A percentile compares a stretch with the other conserved stretches of the same genome.
Conservation (phyloP, 805 yeast genomes). For the Suhomyces canberraensis region DNA sequence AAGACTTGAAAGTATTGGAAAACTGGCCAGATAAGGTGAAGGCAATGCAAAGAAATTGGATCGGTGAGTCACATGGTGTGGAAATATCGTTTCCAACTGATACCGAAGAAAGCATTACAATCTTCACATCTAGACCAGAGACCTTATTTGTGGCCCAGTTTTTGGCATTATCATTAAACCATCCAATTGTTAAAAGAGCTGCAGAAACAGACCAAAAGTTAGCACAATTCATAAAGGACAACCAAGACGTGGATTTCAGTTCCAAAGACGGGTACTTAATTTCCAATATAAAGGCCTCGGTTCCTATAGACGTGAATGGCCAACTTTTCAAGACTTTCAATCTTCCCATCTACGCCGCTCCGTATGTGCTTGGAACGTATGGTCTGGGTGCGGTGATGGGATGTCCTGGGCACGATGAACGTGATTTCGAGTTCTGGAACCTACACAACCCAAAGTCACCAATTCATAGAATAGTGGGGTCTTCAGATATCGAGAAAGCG, state of each 20-base stretch:
- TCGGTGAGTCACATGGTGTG: slow-evolving; percentile 83
- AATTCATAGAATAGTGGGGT: slow-evolving; percentile 46
- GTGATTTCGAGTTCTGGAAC: slow-evolving; percentile 83
- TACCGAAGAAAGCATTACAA: slow-evolving; percentile 32
- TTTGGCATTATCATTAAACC: slow-evolving; percentile 72
- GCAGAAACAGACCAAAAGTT: slow-evolving; percentile 41
- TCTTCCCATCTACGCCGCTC: slow-evolving; percentile 84
- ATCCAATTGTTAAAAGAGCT: slow-evolving; percentile 50
- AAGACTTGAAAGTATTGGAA: slow-evolving; percentile 58
- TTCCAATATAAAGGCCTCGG: slow-evolving; percentile 37
- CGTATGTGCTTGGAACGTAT: slow-evolving; percentile 79
- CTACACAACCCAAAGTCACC: slow-evolving; percentile 49
- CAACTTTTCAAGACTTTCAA: slow-evolving; percentile 12
- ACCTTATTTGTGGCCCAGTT: slow-evolving; percentile 82
- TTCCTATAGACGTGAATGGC: slow-evolving; percentile 55
- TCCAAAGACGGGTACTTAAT: slow-evolving; percentile 57
- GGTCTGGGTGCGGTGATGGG: slow-evolving; percentile 98
- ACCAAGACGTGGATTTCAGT: slow-evolving; percentile 34
- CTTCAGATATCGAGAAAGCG: slow-evolving; percentile 17
- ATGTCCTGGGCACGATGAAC: slow-evolving; percentile 87
- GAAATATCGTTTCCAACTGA: slow-evolving; percentile 52
- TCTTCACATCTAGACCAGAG: slow-evolving; percentile 88
- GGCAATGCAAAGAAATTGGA: slow-evolving; percentile 92
- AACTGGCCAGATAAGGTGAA: slow-evolving; percentile 90
- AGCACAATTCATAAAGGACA: slow-evolving; percentile 47